phyloP scores from a whole-genome alignment of 345 rosid species.

The Moringa oleifera region DNA sequence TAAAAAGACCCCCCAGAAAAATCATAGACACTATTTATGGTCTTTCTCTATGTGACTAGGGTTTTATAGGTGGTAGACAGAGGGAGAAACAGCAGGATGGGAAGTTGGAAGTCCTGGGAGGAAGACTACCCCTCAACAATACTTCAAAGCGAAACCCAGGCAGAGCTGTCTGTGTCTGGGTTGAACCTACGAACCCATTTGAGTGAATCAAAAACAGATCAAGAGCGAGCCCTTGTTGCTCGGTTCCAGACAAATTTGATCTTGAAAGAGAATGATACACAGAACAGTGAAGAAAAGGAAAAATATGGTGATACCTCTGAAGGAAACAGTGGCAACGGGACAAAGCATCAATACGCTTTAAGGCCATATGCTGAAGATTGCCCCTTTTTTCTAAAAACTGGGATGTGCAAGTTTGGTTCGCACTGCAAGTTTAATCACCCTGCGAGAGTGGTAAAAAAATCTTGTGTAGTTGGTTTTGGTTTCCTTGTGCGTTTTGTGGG shows the following conservation, averaged over 20 bases:
- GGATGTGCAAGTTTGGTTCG: constrained; percentile 18
- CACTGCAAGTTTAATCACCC: constrained; percentile 28
- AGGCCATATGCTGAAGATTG: constrained; percentile 19
- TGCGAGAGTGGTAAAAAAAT: constrained; percentile 3
- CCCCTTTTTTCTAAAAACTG: constrained; percentile 12
- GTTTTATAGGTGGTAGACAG: not conserved
- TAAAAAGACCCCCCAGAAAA: not conserved
- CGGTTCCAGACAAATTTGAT: not conserved
- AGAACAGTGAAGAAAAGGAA: not conserved
- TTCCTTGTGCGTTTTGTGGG: not conserved
- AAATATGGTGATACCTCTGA: too few species aligned
- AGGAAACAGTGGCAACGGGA: not conserved
- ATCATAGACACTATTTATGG: not conserved
- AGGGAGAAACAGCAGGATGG: not conserved
- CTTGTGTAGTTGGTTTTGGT: not conserved
- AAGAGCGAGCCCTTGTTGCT: constrained; percentile 1
- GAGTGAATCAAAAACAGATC: not conserved
- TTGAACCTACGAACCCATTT: not conserved
- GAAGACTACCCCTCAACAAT: not conserved
- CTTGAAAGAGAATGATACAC: constrained; percentile 1
- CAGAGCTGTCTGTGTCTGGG: not conserved
- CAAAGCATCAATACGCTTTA: constrained; percentile 9
- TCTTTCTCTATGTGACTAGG: not conserved
- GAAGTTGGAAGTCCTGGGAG: not conserved
- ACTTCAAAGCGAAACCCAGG: not conserved